Conservation (phyloP, 2,329 filamentous ascomycete species). For the Leptographium wingfieldii region DNA sequence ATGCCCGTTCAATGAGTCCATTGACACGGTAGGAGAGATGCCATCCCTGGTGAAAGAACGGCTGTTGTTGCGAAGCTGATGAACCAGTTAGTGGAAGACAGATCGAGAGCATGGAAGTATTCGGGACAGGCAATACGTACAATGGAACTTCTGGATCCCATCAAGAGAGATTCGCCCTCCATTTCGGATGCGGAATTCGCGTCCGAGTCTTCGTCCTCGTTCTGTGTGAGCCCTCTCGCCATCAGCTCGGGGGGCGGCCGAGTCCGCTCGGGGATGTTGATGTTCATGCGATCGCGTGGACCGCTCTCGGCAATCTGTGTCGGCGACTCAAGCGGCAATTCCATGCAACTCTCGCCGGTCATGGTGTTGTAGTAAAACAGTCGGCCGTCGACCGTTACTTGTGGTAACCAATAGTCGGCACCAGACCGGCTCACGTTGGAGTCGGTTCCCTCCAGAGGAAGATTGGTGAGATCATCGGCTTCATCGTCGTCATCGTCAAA, state of each 20-base stretch:
- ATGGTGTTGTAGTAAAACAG: conserved; percentile 98
- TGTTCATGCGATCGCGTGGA: conserved; percentile 77
- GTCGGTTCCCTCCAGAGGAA: conserved; percentile 57
- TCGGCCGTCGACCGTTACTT: conserved; percentile 84
- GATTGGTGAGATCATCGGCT: conserved; percentile 27
- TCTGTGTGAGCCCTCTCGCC: conserved; percentile 66
- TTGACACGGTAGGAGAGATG: conserved; percentile 75
- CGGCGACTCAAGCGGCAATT: conserved; percentile 85
- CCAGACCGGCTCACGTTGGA: conserved; percentile 56
- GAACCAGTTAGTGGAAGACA: background rate
- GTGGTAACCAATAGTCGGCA: conserved; percentile 96
- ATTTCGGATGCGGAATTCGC: conserved; percentile 71
- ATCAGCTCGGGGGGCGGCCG: conserved; percentile 84
- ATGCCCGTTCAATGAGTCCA: conserved; percentile 73
- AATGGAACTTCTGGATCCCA: conserved; percentile 55
- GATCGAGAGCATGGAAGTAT: background rate
- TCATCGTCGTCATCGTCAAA: conserved; percentile 51
- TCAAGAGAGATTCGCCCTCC: conserved; percentile 63
- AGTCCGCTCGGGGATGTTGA: conserved; percentile 79
- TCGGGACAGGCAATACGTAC: conserved; percentile 29
- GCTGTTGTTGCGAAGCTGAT: conserved; percentile 31
- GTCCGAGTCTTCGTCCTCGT: conserved; percentile 85
- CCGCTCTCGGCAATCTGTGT: conserved; percentile 68
- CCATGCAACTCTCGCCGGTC: conserved; percentile 89
- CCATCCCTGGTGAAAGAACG: conserved; percentile 53